These are phyloP conservation scores for Rosa lucieae DNA, from an alignment of 306 rosid species.

Conservation along the genomic window DNA sequence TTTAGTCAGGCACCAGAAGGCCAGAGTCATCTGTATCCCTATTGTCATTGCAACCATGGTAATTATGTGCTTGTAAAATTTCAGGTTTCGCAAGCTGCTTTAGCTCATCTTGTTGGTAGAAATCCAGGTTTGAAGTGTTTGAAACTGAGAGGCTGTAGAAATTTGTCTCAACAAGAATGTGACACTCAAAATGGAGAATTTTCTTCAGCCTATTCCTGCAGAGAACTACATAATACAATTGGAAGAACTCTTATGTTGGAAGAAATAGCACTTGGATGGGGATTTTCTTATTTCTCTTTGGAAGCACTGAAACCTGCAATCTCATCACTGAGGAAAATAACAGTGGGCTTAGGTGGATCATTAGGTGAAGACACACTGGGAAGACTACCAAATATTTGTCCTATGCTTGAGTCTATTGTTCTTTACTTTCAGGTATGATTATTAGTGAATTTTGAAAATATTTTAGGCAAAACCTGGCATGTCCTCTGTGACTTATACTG, in stretches of 20 bases:
- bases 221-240: conserved; percentile 42
- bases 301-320: conserved; percentile 64
- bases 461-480: conserved; percentile 39
- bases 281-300: conserved; percentile 59
- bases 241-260: conserved; percentile 56
- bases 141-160: conserved; percentile 60
- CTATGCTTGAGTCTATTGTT: conserved; percentile 54
- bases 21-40: neutral
- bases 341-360: conserved; percentile 67
- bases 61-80: conserved; percentile 23
- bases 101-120: conserved; percentile 44
- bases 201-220: conserved; percentile 29
- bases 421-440: conserved; percentile 70
- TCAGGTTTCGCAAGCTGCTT: conserved; percentile 68
- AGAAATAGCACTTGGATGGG: conserved; percentile 80
- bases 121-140: conserved; percentile 59
- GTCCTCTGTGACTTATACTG: neutral
- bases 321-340: conserved; percentile 50
- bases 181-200: conserved; percentile 32
- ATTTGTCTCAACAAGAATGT: conserved; percentile 43
- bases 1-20: neutral
- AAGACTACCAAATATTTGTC: conserved; percentile 51
- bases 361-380: conserved; percentile 62
- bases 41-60: conserved; percentile 14
- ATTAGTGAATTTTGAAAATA: conserved; percentile 26